A percentile compares a stretch with the other conserved stretches of the same genome.
Evolutionary conservation across 106 monocot genomes (phyloP).

Genomic region (Allium cepa): DNA sequence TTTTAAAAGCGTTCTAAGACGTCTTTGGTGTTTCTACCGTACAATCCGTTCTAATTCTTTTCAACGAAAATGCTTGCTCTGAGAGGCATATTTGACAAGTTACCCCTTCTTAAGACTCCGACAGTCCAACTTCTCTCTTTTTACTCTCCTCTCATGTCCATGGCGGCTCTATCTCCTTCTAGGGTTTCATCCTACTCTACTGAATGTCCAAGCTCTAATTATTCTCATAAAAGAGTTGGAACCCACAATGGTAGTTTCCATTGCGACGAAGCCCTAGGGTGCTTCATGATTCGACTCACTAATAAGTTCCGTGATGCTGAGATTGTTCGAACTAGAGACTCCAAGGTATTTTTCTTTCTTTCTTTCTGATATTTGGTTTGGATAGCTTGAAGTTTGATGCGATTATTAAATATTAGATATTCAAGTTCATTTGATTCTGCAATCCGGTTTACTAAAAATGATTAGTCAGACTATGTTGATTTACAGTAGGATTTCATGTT

Average conservation of each 20-base stretch:
- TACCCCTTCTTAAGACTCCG: too few relatives aligned
- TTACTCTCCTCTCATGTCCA: not conserved
- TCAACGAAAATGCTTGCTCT: too few relatives aligned
- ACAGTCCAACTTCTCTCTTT: too few relatives aligned
- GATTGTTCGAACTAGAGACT: conserved; percentile 60
- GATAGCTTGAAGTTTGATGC: not conserved
- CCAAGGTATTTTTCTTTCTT: conserved; percentile 28
- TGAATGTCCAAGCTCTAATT: not conserved
- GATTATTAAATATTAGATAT: too few relatives aligned
- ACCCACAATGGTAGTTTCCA: conserved; percentile 94
- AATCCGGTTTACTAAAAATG: too few relatives aligned
- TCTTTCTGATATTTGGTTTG: not conserved
- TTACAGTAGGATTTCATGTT: too few relatives aligned
- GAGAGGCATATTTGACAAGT: too few relatives aligned
- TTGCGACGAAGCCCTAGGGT: conserved; percentile 94
- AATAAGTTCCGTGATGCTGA: conserved; percentile 59
- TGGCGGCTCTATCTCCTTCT: not conserved
- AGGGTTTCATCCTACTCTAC: conserved; percentile 5
- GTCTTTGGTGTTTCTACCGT: too few relatives aligned
- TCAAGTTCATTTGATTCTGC: too few relatives aligned
- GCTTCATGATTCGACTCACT: conserved; percentile 92
- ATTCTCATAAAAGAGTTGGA: conserved; percentile 27
- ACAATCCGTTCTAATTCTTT: too few relatives aligned
- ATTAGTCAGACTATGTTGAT: too few relatives aligned
- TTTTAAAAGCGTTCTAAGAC: too few relatives aligned